phyloP scores from a whole-genome alignment of 768 basidiomycete species.

The Harrya chromipes region DNA sequence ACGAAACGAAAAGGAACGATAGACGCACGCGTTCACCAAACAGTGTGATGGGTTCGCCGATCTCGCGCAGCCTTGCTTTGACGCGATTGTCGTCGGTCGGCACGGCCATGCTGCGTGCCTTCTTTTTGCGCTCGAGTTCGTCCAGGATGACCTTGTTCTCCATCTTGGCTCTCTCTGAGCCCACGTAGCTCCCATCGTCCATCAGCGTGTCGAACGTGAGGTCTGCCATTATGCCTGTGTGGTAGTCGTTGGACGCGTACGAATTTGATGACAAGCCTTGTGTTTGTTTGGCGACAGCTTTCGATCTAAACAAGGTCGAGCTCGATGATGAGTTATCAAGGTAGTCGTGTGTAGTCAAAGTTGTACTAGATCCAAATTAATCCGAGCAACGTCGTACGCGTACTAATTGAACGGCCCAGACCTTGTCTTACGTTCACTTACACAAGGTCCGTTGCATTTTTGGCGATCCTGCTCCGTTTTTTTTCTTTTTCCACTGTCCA shows the following conservation, averaged over 20 bases:
- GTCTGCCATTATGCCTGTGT: conserved; percentile 55
- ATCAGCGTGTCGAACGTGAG: conserved; percentile 72
- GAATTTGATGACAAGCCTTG: conserved; percentile 16
- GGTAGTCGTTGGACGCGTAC: conserved; percentile 5
- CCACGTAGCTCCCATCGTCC: conserved; percentile 75
- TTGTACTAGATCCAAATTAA: too few species aligned
- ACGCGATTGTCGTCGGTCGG: conserved; percentile 97
- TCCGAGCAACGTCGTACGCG: conserved; percentile 1
- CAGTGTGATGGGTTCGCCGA: conserved; percentile 95
- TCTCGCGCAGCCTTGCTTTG: conserved; percentile 81
- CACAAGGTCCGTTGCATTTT: conserved; percentile 14
- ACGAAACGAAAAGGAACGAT: background rate
- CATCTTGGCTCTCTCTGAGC: conserved; percentile 68
- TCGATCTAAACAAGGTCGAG: conserved; percentile 29
- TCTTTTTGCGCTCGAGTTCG: conserved; percentile 97
- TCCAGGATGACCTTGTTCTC: conserved; percentile 89
- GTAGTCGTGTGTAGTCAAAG: too few species aligned
- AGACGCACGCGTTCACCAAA: conserved; percentile 94
- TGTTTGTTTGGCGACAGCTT: conserved; percentile 36
- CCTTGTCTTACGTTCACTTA: conserved; percentile 26
- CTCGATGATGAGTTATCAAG: background rate
- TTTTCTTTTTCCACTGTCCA: conserved; percentile 1
- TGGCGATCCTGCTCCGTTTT: conserved; percentile 5
- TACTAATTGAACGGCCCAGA: background rate
- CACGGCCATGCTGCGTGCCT: conserved; percentile 88